Conservation (phyloP, 2,329 filamentous ascomycete genomes). For the Monosporascus sp. region DNA sequence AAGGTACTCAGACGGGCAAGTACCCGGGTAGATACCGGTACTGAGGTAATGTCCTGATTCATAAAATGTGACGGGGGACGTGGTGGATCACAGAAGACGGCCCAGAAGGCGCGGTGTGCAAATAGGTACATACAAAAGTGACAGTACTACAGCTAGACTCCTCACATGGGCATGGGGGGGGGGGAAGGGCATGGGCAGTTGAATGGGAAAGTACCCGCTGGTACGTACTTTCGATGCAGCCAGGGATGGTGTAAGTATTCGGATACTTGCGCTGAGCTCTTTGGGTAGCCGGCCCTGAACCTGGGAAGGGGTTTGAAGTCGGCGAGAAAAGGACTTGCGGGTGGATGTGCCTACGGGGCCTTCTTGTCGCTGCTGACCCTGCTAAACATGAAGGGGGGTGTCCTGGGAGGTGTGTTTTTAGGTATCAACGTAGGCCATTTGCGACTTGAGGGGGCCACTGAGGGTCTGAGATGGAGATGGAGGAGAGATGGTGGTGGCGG, state of each 20-base stretch:
- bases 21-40: not conserved
- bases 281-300: not conserved
- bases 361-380: too few species aligned
- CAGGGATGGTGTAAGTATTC: not conserved
- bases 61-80: too few species aligned
- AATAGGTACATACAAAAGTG: slow-evolving; percentile 7
- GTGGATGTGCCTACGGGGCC: not conserved
- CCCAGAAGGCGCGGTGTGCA: slow-evolving; percentile 24
- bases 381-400: too few species aligned
- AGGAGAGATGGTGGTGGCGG: not conserved
- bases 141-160: not conserved
- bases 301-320: not conserved
- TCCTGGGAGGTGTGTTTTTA: too few species aligned
- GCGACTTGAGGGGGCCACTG: too few species aligned
- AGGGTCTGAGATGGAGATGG: not conserved
- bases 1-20: not conserved
- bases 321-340: not conserved
- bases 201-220: not conserved
- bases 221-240: not conserved
- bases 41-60: not conserved
- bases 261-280: not conserved
- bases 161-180: not conserved
- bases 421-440: too few species aligned
- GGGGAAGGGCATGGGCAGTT: not conserved
- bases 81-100: slow-evolving; percentile 18